A percentile compares a stretch with the other conserved stretches of the same genome.
phyloP scores from a whole-genome alignment of 1,284 basidiomycete species.

The Cutaneotrichosporon arboriforme region DNA sequence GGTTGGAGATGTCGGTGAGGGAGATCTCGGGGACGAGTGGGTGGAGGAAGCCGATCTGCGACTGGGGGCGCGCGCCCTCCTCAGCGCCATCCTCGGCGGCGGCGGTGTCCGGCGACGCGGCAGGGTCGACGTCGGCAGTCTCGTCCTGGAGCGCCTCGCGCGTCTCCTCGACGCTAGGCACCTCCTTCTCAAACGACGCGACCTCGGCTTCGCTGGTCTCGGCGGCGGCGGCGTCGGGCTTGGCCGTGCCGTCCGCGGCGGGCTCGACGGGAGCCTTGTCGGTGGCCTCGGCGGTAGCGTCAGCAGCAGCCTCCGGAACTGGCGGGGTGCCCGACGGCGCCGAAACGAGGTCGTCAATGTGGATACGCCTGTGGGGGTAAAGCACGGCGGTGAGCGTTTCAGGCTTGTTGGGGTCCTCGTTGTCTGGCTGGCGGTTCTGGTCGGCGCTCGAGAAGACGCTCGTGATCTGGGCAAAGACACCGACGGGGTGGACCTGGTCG shows the following conservation, averaged over 20 bases:
- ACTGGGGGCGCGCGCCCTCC: slow-evolving; percentile 9
- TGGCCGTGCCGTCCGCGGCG: background rate
- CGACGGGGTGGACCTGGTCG: slow-evolving; percentile 84
- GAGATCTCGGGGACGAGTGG: slow-evolving; percentile 69
- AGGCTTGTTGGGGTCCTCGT: slow-evolving; percentile 54
- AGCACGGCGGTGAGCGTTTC: slow-evolving; percentile 90
- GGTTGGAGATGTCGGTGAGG: slow-evolving; percentile 83
- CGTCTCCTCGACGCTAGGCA: slow-evolving; percentile 53
- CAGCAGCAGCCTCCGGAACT: background rate
- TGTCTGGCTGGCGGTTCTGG: slow-evolving; percentile 43
- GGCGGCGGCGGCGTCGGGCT: background rate
- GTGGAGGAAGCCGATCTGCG: slow-evolving; percentile 69
- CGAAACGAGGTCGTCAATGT: slow-evolving; percentile 69
- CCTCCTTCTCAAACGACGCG: slow-evolving; percentile 55
- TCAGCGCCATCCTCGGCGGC: slow-evolving; percentile 5
- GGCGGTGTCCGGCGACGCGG: background rate
- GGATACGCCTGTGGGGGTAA: slow-evolving; percentile 89
- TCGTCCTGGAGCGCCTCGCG: slow-evolving; percentile 44
- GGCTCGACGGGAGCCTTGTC: slow-evolving; percentile 1
- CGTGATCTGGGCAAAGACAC: slow-evolving; percentile 96
- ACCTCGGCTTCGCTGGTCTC: slow-evolving; percentile 46
- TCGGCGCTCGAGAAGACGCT: slow-evolving; percentile 72
- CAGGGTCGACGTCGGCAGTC: slow-evolving; percentile 25
- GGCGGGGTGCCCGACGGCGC: slow-evolving; percentile 25
- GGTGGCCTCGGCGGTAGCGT: background rate